These are phyloP conservation scores for Sporothrix phasma DNA, from an alignment of 2,329 filamentous ascomycete species.

Conservation along the genomic window DNA sequence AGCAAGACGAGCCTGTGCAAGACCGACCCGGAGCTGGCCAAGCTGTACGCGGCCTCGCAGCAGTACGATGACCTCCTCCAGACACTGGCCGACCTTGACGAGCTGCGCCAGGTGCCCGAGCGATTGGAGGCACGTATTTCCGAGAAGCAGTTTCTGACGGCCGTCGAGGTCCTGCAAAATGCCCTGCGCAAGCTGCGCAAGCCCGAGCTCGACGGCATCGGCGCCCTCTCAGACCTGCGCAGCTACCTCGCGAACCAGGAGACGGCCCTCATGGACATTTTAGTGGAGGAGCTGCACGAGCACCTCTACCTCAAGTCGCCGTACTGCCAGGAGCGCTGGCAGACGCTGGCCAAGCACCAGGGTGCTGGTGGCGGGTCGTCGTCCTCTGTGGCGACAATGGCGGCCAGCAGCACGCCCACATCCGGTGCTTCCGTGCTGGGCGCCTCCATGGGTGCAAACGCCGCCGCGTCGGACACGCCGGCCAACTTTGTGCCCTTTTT, in stretches of 20 bases:
- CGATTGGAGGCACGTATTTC: slow-evolving; percentile 90
- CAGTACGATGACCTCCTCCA: slow-evolving; percentile 85
- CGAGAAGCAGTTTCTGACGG: slow-evolving; percentile 87
- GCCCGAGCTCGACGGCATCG: slow-evolving; percentile 84
- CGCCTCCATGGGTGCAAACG: slow-evolving; percentile 1
- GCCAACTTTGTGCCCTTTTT: slow-evolving; percentile 45
- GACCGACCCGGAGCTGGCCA: slow-evolving; percentile 84
- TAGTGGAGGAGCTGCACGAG: slow-evolving; percentile 95
- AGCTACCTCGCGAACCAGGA: slow-evolving; percentile 91
- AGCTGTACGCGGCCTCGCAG: slow-evolving; percentile 76
- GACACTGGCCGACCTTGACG: slow-evolving; percentile 72
- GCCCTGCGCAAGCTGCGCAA: slow-evolving; percentile 74
- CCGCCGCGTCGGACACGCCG: slow-evolving; percentile 31
- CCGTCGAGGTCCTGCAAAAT: slow-evolving; percentile 84
- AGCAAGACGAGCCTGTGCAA: slow-evolving; percentile 74
- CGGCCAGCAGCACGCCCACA: background rate
- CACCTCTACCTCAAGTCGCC: slow-evolving; percentile 96
- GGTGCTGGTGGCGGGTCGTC: slow-evolving; percentile 24
- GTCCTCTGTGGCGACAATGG: background rate
- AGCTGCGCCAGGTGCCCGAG: slow-evolving; percentile 80
- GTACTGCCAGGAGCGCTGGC: slow-evolving; percentile 95
- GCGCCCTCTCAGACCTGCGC: slow-evolving; percentile 74
- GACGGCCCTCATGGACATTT: slow-evolving; percentile 78
- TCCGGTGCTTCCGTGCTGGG: background rate
- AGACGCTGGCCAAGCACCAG: slow-evolving; percentile 62